Percentiles rank a stretch among this genome's conserved stretches.
Conservation (phyloP, 257 asterid genomes). For the Penstemon barbatus region DNA sequence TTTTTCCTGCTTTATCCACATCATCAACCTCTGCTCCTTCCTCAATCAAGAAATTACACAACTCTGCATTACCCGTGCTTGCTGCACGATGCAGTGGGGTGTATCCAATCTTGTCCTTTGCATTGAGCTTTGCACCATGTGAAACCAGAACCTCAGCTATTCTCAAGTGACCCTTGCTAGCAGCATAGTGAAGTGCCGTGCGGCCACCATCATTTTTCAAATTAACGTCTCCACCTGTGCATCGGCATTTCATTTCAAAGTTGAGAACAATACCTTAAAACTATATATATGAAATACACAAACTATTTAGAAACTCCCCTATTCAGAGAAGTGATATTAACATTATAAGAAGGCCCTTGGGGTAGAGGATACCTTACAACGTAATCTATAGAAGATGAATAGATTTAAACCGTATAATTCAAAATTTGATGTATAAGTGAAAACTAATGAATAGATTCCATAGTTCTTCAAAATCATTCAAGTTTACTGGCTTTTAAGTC, state of each 20-base stretch:
- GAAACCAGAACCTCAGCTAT: slow-evolving; percentile 78
- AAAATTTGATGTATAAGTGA: neutral
- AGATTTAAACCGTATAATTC: neutral
- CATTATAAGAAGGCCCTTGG: neutral
- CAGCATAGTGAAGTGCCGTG: slow-evolving; percentile 96
- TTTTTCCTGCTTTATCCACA: slow-evolving; percentile 80
- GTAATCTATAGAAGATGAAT: slow-evolving; percentile 14
- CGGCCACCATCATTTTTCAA: slow-evolving; percentile 79
- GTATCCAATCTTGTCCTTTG: slow-evolving; percentile 94
- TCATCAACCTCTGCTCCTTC: slow-evolving; percentile 97
- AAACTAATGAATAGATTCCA: neutral
- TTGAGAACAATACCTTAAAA: neutral
- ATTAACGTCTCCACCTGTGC: slow-evolving; percentile 84
- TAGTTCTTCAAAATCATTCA: slow-evolving; percentile 4
- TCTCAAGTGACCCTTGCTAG: slow-evolving; percentile 83
- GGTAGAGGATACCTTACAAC: neutral
- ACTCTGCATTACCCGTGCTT: slow-evolving; percentile 67
- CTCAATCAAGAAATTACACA: slow-evolving; percentile 83
- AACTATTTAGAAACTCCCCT: slow-evolving; percentile 7
- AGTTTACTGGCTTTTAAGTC: neutral
- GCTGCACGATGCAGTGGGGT: slow-evolving; percentile 99
- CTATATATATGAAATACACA: neutral
- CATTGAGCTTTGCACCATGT: slow-evolving; percentile 76
- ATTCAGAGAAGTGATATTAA: neutral
- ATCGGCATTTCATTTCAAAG: slow-evolving; percentile 26